Evolutionary conservation across 108 stramenopile genomes (phyloP), one percentile per base, ranked within the genome.

Genomic region (Schizochytrium sp.): DNA sequence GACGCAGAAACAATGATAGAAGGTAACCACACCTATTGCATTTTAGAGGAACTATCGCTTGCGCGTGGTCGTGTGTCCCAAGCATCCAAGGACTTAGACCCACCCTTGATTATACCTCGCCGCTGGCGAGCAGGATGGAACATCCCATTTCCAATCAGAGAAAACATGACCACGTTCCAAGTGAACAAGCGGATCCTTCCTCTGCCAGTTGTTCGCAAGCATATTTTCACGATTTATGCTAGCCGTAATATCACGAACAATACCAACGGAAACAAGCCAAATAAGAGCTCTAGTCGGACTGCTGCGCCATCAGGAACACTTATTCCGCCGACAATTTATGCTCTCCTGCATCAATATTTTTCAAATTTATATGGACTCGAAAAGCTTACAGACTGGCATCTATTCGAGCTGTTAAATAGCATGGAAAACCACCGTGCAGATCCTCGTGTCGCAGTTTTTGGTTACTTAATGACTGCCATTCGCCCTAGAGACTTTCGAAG

Each of bases 341-440:
- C 28, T 8, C 44, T 38, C 64, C 40, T 44, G 64, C 64, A 69
- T 69, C 76, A 83, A 2, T 83, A 19, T 53, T 55, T 83, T 28
- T 49, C 76, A 5, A 49, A 83, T 28, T 17, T 55, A 0, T 83
- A 83, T 40, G 76, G 76, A 17, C 76, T 83, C 53, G 53, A 83
- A 47, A 83, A 83, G 76, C 76, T 83, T 53, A 55, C 76, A 40
- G 76, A 83, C 53, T 83, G 76, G 76, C 76, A 83, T 50, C 45
- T 83, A 8, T 55, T n/a, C 2, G 76, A 83, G 47, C 47, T 83
- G 5, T 38, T 83, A 1, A 83, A 83, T 42, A 55, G 50, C 10
- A n/a, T 49, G 8, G 45, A 83, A 8, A 47, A 83, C 28, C 53
- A 55, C 76, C 13, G 17, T 0, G 45, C 28, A 2, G 50, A 83